A percentile compares a stretch with the other conserved stretches of the same genome.
These are phyloP conservation scores for Eimeria sp. DNA, from an alignment of 169 alveolate species.

Conservation along the genomic window DNA sequence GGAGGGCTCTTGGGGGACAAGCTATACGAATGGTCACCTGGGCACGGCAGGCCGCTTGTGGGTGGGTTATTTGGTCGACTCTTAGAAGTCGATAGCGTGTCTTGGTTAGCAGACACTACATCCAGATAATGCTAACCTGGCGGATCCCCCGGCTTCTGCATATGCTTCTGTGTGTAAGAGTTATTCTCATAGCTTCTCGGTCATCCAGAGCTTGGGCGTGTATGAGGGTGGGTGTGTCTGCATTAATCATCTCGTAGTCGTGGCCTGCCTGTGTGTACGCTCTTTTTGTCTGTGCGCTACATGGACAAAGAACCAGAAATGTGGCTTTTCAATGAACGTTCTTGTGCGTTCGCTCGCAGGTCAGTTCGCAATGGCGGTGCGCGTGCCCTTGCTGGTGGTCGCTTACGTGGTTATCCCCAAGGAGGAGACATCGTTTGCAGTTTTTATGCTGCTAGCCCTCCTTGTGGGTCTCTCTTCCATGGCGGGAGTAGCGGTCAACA, in stretches of 20 bases:
- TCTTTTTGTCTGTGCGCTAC: not conserved
- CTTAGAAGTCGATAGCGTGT: slow-evolving; percentile 14
- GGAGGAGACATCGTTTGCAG: slow-evolving; percentile 82
- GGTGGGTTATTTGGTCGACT: slow-evolving; percentile 85
- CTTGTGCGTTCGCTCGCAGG: slow-evolving; percentile 50
- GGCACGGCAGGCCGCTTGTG: slow-evolving; percentile 93
- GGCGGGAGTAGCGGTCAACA: slow-evolving; percentile 94
- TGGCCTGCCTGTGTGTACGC: too few relatives aligned
- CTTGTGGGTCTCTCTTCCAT: slow-evolving; percentile 93
- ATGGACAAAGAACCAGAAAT: not conserved
- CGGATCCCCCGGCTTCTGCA: not conserved
- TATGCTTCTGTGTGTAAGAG: not conserved
- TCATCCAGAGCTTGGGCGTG: not conserved
- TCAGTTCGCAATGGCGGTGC: slow-evolving; percentile 86
- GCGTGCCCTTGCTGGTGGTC: slow-evolving; percentile 89
- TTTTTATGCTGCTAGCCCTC: slow-evolving; percentile 85
- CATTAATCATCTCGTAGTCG: too few relatives aligned
- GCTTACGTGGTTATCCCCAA: slow-evolving; percentile 86
- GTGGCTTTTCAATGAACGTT: not conserved
- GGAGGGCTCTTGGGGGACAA: slow-evolving; percentile 94
- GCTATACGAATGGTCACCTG: slow-evolving; percentile 88
- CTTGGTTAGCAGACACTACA: not conserved
- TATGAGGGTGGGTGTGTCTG: not conserved
- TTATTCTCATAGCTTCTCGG: not conserved
- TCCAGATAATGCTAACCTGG: not conserved